Base-by-base conservation (phyloP, 306 rosid species). In the Malus sylvestris region DNA sequence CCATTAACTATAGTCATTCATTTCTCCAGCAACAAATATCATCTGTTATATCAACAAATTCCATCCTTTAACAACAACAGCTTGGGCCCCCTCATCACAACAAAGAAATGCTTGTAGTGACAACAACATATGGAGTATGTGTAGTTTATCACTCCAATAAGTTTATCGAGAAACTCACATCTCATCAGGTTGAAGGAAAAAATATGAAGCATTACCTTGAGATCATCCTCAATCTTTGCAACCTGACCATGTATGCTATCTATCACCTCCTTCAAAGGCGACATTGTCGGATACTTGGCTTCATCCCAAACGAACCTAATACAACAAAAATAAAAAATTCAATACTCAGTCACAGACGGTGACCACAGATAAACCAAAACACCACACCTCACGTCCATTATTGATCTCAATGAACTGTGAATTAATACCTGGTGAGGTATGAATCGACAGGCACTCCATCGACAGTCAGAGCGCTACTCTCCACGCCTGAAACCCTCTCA, bases 361-460 rank as follows among this genome's bases (percentile, higher is more conserved):
- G 53, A 46, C 53, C n/a, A 66, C 16, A 23, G 14, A 42, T 33
- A 20, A 49, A 42, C 70, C 61, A 46, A 75, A 79, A 55, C 49
- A 70, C 18, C 20, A 76, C 33, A 61, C 68, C 76, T 38, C 68
- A 20, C 81, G 27, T 42, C 29, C 44, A 32, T 61, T 67, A 68
- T 49, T 44, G 72, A 74, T 25, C 55, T 52, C 35, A 58, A 10
- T 27, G 66, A 27, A 61, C 4, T 25, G 22, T 1, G 4, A 29
- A 35, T 62, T 13, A 32, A 67, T 73, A 92, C 97, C 97, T 90
- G 19, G 97, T 95, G 71, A 92, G 90, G 66, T 92, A 95, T 9
- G 99, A 92, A 88, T 95, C 99, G 30, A 95, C 93, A 27, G 99
- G 99, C 2, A 95, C 97, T 64, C 97, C 99, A 69, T 95, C 99